Evolutionary conservation across 345 rosid genomes (phyloP).

Genomic region (Noccaea bulbosa): DNA sequence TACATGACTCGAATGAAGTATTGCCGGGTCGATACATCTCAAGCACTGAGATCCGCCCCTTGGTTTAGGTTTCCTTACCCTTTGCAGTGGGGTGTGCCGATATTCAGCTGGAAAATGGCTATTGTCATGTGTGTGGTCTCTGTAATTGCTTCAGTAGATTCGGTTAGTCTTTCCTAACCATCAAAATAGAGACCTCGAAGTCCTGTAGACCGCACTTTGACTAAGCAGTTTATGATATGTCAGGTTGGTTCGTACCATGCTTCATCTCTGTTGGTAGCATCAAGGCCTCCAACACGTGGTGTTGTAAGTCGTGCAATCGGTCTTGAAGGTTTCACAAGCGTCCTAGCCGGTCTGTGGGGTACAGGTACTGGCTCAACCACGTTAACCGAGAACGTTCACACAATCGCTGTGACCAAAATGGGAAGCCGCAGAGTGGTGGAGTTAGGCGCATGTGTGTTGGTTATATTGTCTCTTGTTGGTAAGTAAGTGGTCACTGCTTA

Average conservation of each 20-base stretch:
- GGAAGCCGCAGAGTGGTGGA: slow-evolving; percentile 97
- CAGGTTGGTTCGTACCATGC: slow-evolving; percentile 99
- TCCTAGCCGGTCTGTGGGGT: slow-evolving; percentile 99
- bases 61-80: slow-evolving; percentile 99
- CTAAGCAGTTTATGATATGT: slow-evolving; percentile 1
- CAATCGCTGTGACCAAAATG: slow-evolving; percentile 97
- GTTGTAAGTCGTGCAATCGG: slow-evolving; percentile 94
- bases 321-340: slow-evolving; percentile 86
- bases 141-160: slow-evolving; percentile 81
- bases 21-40: slow-evolving; percentile 87
- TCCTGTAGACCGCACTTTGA: neutral
- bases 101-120: slow-evolving; percentile 90
- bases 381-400: slow-evolving; percentile 95
- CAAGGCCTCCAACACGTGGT: slow-evolving; percentile 92
- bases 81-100: slow-evolving; percentile 96
- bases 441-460: slow-evolving; percentile 76
- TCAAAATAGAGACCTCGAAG: neutral
- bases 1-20: slow-evolving; percentile 79
- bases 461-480: slow-evolving; percentile 87
- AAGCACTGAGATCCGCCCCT: slow-evolving; percentile 81
- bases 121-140: slow-evolving; percentile 89
- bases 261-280: slow-evolving; percentile 83
- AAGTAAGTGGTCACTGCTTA: slow-evolving; percentile 52
- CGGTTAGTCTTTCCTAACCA: slow-evolving; percentile 62
- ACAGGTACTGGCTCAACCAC: slow-evolving; percentile 96